Base-by-base conservation (phyloP, 768 basidiomycete genomes). In the Boletellus ananas region DNA sequence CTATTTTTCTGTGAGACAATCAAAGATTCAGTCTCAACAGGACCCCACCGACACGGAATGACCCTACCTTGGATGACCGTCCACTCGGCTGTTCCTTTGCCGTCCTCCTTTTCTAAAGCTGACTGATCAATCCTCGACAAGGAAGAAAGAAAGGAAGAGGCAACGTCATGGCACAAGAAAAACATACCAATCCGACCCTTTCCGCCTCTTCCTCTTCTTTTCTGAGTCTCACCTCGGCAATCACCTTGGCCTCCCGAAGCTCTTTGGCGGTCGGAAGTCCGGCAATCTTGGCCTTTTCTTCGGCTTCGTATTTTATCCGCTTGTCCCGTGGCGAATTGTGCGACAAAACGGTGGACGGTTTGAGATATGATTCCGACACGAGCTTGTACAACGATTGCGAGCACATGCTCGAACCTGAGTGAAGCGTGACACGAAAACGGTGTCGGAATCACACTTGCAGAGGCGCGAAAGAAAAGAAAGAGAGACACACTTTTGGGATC, bases 241-340 rank as follows among this genome's bases (percentile, higher is more conserved):
- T 66, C 60, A 84, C 81, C 60, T 83, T 90, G 18, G 84, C 83
- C 58, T 87, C 74, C 14, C 84, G 77, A 8, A 94, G 72, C 58
- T 92, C 83, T 64, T 84, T 92, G 4, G 90, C 81, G 5, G 88
- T 87, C 1, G 90, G 88, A 58, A 92, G 87, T 1, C 87, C 87
- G 2, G 72, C 54, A 1, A 90, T 82, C 67, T 84, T 88, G 5
- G 73, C 74, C 64, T 81, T 87, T 66, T 89, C 88, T 58, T 93
- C 89, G 0, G 72, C 74, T 63, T 90, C 90, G 62, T 91, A 92
- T 54, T 83, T 76, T 41, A 94, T 89, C 18, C 79, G 78, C 57
- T 87, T 87, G 63, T 94, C 91, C 27, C 80, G 75, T 9, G 89
- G 89, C 20, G 90, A 93, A 35, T 83, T 64, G 57, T 94, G 91